Evolutionary conservation across 768 basidiomycete species (phyloP), one percentile per base, ranked within the genome.

Genomic region (Postia placenta): DNA sequence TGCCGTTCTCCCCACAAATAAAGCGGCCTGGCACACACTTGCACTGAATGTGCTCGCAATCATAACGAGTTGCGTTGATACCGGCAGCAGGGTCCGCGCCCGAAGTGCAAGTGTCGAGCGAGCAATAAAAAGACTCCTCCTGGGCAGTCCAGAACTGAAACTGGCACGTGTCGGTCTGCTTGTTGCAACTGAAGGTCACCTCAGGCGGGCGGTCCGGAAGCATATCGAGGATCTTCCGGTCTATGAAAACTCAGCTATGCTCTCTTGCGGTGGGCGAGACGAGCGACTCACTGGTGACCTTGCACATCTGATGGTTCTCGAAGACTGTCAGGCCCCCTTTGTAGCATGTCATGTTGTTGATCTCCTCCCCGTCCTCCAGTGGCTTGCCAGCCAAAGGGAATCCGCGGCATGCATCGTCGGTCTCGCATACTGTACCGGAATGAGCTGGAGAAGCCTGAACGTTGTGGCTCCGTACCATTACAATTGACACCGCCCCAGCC

Each of bases 131-230:
- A 0, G 92, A 94, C 64, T 99, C 95, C 48, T 92, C 78, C 58
- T 88, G 75, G 5, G 87, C 92, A 7, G 92, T 91, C 96, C 96
- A 99, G 71, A 99, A 99, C 67, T 99, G 94, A 76, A 99, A 99
- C 20, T 82, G 80, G 63, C 96, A 99, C 0, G 80, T 79, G 3
- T 70, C 68, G 11, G 74, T 70, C 1, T 62, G 51, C 17, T 70
- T 76, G 50, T 89, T 82, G 69, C 96, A 99, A 55, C 87, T 85
- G 66, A 99, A 99, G 0, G 96, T 98, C 2, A 97, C 94, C 65
- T 98, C 94, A 0, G 95, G 94, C 17, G 91, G 87, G 7, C 93
- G 80, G 44, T 78, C 86, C 0, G 90, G 87, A n/a, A 97, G 90
- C 72, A 81, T 80, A 61, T 96, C 95, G 53, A 96, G 72, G 56